phyloP scores from a whole-genome alignment of 2,329 filamentous ascomycete species.

The Penicillium palitans region DNA sequence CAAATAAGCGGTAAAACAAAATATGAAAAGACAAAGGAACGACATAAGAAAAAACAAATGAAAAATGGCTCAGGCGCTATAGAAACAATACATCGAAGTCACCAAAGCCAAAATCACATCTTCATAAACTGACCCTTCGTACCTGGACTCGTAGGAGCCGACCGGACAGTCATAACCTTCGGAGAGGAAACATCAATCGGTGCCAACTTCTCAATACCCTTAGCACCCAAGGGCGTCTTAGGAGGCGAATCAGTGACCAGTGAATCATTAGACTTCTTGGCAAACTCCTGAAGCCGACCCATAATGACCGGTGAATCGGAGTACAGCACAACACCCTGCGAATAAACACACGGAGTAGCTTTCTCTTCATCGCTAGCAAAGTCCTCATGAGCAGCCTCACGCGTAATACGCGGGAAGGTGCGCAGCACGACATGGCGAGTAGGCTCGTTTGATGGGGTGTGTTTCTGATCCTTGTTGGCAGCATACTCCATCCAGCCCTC shows the following conservation, averaged over 20 bases:
- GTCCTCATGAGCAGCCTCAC: conserved; percentile 53
- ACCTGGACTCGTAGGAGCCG: conserved; percentile 23
- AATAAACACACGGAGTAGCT: conserved; percentile 48
- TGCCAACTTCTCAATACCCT: conserved; percentile 11
- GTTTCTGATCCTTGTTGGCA: conserved; percentile 20
- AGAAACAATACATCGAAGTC: not conserved
- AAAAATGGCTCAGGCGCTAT: not conserved
- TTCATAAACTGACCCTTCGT: conserved; percentile 14
- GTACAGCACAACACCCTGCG: conserved; percentile 52
- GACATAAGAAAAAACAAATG: not conserved
- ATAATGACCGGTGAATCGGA: conserved; percentile 49
- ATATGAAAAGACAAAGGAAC: not conserved
- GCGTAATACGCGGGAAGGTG: conserved; percentile 54
- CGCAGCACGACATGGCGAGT: conserved; percentile 50
- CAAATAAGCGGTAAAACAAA: not conserved
- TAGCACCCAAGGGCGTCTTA: conserved; percentile 8
- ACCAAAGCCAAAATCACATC: not conserved
- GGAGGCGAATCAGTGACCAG: conserved; percentile 16
- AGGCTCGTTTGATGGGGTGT: conserved; percentile 19
- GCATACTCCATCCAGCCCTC: conserved; percentile 43
- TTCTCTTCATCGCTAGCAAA: conserved; percentile 50
- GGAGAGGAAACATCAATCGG: conserved; percentile 1
- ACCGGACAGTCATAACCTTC: conserved; percentile 17
- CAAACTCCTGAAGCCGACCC: conserved; percentile 43
- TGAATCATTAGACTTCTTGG: conserved; percentile 30